Evolutionary conservation across 345 rosid species (phyloP), one percentile per base, ranked within the genome.

Genomic region (Salix koriyanagi): DNA sequence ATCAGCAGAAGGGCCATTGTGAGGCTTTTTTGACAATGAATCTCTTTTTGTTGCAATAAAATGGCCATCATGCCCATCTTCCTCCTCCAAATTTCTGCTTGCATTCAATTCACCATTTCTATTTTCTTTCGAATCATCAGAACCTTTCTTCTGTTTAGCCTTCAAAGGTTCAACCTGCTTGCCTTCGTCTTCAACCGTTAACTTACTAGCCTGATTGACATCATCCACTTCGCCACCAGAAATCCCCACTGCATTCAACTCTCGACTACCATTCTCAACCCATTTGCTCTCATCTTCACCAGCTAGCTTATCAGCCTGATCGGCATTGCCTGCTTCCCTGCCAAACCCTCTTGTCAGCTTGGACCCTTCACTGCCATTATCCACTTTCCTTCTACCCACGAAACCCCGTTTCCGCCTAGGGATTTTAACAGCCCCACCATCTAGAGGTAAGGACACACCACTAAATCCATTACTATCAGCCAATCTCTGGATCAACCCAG

Each of bases 371-470:
- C 79, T 77, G 71, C 75, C 83, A 81, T 52, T 82, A 30, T 91
- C 91, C 70, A 80, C 79, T 81, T 92, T 93, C 72, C 85, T 92
- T 58, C 97, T 88, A 67, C 99, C 91, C 58, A 89, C 87, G 79
- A 86, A 87, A 67, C 89, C 98, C 2, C 99, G 89, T 76, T 91
- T 96, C 7, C 97, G 91, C 85, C 89, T 93, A 8, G 99, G 99
- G 21, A 96, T 86, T 75, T 79, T 84, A 75, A 84, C 19, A 74
- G 62, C 84, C 69, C 87, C 78, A 76, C 85, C 88, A 13, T 87
- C 86, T 83, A 93, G 83, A 74, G 86, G 67, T 66, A 81, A 79
- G 0, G 86, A 85, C 82, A 86, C 77, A 82, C 84, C 85, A 84
- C 82, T 83, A 76, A 80, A 80, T 66, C 84, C 85, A 79, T 75